Base-by-base conservation (phyloP, 192 early-diverging fungal species). In the Anaeromyces robustus region DNA sequence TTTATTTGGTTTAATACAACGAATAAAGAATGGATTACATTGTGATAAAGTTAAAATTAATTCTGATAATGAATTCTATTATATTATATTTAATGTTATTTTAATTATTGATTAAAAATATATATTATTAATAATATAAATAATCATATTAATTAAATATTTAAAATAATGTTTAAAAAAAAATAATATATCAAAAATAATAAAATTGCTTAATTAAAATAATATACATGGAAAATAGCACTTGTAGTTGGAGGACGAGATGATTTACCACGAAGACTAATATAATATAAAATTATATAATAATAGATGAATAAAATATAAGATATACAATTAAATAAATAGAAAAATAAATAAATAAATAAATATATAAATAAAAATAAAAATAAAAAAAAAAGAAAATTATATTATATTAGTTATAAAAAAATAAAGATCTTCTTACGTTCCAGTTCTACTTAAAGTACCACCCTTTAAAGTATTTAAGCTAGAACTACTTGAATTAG, bases 1-100 rank as follows among this genome's bases (percentile, higher is more conserved):
- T 30, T 86, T 82, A 78, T 90, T 90, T 19, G 89, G 89, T 81
- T 90, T 90, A 77, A 90, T 90, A 82, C 89, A 90, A 18, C 89
- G 86, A 29, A 90, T 85, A 79, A 89, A 90, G 83, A 89, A 88
- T 17, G 89, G 87, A 31, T 84, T 90, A 17, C 88, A 89, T 16
- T 84, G 80, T 6, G 84, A 82, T 52, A 90, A 79, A 16, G 85
- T 88, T 29, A 86, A 83, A 9, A 90, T 87, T 22, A 90, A 82
- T 28, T 81, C 81, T 11, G 81, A 81, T 14, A 90, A 83, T 79
- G 84, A 84, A 79, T 85, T 89, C 78, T 68, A 11, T 18, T 18
- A 22, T 14, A 14, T 83, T 82, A 78, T 87, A 87, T 22, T 52
- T 52, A 14, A 22, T 18, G 18, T 52, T 14, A 34, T 12, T 34